Evolutionary conservation across 2,329 filamentous ascomycete species (phyloP), one percentile per base, ranked within the genome.

Genomic region (Cladophialophora bantiana): DNA sequence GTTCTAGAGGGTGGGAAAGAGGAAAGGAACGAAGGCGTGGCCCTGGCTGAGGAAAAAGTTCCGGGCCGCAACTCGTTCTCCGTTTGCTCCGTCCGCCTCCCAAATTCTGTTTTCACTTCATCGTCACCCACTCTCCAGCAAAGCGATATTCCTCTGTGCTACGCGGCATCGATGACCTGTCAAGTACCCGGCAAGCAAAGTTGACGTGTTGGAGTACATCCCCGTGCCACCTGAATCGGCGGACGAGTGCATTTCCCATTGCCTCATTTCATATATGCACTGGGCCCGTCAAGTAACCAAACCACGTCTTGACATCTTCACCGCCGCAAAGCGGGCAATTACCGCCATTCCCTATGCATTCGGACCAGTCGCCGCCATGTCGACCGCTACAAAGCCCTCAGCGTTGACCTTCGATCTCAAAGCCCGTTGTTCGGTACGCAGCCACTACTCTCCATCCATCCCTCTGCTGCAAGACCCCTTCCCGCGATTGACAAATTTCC

Each of bases 361-460:
- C 50, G 59, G 56, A 60, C 59, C 58, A 60, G 48, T 59, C 60
- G 59, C 52, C 64, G 64, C 52, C 26, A 73, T 73, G 70, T 72
- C 69, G 54, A 67, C 68, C 45, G 60, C 60, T 50, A 52, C 67
- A 55, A 68, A 63, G 38, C 57, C 70, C 20, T 80, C 90, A 12
- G 92, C 93, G 56, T 83, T 96, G 76, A 92, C 84, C 1, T 94
- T 94, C 77, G 90, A 95, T 73, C 83, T 94, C 35, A 80, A 92
- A 66, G 90, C 90, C 57, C 88, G 86, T 78, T 96, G 92, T 80
- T 94, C 92, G 71, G 92, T 95, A 84, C 79, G 89, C 75, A 54
- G 50, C 74, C 52, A 31, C 70, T n/a, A 55, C 31, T 38, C 20
- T 40, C 64, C 63, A 52, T 20, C 36, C 26, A 54, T 67, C 38